phyloP scores from a whole-genome alignment of 108 stramenopile genomes.

The Pseudonitzschia multiseries region DNA sequence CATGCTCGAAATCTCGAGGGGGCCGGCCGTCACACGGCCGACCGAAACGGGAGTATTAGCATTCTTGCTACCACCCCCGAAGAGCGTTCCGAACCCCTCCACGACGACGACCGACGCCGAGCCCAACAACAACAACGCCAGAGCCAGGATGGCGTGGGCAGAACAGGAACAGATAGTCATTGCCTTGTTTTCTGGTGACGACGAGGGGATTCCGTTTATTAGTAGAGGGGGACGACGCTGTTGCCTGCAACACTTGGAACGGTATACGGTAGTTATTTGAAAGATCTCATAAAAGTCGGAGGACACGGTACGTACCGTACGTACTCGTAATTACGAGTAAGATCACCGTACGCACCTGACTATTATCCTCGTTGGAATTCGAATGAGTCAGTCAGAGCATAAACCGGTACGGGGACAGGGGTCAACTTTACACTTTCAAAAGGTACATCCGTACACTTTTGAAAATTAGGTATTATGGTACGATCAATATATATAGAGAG shows the following conservation, averaged over 20 bases:
- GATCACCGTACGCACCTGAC: too few relatives aligned
- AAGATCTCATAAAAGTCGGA: too few relatives aligned
- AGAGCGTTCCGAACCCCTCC: conserved; percentile 16
- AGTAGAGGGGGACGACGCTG: too few relatives aligned
- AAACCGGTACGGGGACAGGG: too few relatives aligned
- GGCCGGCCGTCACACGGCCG: conserved; percentile 68
- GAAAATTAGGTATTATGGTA: too few relatives aligned
- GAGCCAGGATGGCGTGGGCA: not conserved
- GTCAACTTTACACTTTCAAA: too few relatives aligned
- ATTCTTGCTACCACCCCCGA: not conserved
- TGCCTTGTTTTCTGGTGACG: too few relatives aligned
- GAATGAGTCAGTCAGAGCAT: not conserved
- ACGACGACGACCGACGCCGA: conserved; percentile 45
- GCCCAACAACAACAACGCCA: not conserved
- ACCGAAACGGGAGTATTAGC: conserved; percentile 7
- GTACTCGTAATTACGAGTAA: not conserved
- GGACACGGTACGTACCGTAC: not conserved
- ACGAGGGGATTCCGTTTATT: too few relatives aligned
- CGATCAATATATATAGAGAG: too few relatives aligned
- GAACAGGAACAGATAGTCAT: not conserved
- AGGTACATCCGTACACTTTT: too few relatives aligned
- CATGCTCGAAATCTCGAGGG: conserved; percentile 60
- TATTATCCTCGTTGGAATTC: not conserved
- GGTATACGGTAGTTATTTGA: too few relatives aligned
- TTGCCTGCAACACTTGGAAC: too few relatives aligned